phyloP scores from a whole-genome alignment of 306 rosid genomes.

The Malus orientalis region DNA sequence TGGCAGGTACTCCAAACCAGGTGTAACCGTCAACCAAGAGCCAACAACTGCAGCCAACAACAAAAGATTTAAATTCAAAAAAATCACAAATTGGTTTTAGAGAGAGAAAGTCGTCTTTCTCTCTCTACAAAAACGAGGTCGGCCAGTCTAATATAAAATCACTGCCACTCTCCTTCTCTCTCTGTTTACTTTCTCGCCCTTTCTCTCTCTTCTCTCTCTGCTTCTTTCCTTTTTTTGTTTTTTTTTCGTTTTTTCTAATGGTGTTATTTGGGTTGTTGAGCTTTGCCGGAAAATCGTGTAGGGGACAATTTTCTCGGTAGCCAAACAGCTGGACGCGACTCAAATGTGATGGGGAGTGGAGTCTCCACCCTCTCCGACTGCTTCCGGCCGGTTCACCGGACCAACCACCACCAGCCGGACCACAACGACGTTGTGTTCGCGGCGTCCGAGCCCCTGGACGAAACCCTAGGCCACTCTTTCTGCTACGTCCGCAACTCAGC shows the following conservation, averaged over 20 bases:
- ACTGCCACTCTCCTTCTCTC: constrained; percentile 13
- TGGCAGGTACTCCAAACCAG: constrained; percentile 13
- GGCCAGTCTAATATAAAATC: constrained; percentile 13
- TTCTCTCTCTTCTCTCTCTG: constrained; percentile 1
- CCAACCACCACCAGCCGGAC: constrained; percentile 8
- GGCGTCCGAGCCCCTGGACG: constrained; percentile 58
- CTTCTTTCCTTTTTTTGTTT: not conserved
- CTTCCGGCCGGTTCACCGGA: constrained; percentile 47
- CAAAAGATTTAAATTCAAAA: not conserved
- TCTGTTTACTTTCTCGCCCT: not conserved
- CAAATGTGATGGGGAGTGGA: constrained; percentile 96
- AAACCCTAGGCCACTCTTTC: constrained; percentile 98
- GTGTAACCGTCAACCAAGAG: constrained; percentile 35
- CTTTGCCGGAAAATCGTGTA: constrained; percentile 38
- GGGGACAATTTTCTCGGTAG: constrained; percentile 12
- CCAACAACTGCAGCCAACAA: constrained; percentile 39
- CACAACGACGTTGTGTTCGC: constrained; percentile 42
- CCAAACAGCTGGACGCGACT: constrained; percentile 32
- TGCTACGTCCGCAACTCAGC: constrained; percentile 83
- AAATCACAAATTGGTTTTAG: not conserved
- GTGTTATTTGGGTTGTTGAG: constrained; percentile 18
- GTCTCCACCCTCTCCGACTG: constrained; percentile 63
- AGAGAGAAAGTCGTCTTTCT: constrained; percentile 14
- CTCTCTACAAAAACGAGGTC: constrained; percentile 15
- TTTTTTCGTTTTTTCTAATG: constrained; percentile 2